phyloP scores from a whole-genome alignment of 768 basidiomycete genomes.

The Phylloporus scabripes region DNA sequence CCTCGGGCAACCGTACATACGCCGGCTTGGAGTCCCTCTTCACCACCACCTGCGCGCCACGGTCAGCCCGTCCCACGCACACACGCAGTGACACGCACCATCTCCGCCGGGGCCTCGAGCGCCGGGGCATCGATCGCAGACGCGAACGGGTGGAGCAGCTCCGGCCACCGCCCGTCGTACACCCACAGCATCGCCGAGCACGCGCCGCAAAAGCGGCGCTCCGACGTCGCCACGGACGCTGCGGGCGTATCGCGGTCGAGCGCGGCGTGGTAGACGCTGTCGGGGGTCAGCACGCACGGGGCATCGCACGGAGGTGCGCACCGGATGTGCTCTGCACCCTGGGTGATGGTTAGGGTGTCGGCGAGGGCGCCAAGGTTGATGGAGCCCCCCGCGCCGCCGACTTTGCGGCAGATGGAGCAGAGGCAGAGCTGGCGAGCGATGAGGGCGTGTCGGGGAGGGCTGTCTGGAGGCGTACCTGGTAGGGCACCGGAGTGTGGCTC shows the following conservation, averaged over 20 bases:
- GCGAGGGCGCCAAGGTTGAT: slow-evolving; percentile 59
- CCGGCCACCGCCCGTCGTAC: slow-evolving; percentile 55
- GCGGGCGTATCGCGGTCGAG: slow-evolving; percentile 49
- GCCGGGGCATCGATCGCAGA: slow-evolving; percentile 59
- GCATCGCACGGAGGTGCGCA: slow-evolving; percentile 20
- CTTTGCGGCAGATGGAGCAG: slow-evolving; percentile 69
- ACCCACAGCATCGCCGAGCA: slow-evolving; percentile 67
- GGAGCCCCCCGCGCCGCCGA: slow-evolving; percentile 59
- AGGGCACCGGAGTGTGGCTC: slow-evolving; percentile 56
- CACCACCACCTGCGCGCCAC: slow-evolving; percentile 42
- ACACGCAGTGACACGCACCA: slow-evolving; percentile 32
- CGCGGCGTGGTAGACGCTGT: slow-evolving; percentile 58
- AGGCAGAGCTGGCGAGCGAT: slow-evolving; percentile 42
- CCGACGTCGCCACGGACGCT: slow-evolving; percentile 45
- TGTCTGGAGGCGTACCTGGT: slow-evolving; percentile 39
- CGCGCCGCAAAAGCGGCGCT: slow-evolving; percentile 58
- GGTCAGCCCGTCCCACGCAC: no score
- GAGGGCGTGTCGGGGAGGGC: no score
- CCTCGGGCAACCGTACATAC: slow-evolving; percentile 61
- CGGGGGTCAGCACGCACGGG: no score
- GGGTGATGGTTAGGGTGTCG: slow-evolving; percentile 45
- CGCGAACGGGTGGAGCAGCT: slow-evolving; percentile 62
- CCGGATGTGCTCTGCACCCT: slow-evolving; percentile 53
- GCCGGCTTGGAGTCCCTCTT: slow-evolving; percentile 47
- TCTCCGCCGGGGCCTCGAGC: slow-evolving; percentile 43